Conservation (phyloP, 176 grass and related monocot species). For the Eragrostis nindensis region DNA sequence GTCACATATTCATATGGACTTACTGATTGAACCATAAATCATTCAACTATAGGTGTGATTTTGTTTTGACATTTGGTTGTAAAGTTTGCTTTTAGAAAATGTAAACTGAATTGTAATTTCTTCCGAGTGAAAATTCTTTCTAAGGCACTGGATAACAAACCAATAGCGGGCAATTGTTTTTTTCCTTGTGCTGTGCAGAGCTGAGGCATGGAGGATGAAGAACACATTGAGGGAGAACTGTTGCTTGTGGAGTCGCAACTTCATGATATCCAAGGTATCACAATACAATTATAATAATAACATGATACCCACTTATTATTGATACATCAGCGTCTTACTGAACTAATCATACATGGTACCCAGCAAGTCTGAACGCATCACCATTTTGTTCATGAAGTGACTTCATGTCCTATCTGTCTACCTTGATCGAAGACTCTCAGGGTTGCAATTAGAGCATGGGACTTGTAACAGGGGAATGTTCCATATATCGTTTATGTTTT, state of each 20-base stretch:
- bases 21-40: no score
- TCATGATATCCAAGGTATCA: slow-evolving; percentile 83
- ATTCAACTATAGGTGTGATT: no score
- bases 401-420: not conserved
- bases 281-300: not conserved
- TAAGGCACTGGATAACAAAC: not conserved
- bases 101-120: not conserved
- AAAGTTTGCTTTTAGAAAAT: not conserved
- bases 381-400: slow-evolving; percentile 17
- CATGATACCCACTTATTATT: not conserved
- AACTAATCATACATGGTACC: not conserved
- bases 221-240: slow-evolving; percentile 59
- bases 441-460: not conserved
- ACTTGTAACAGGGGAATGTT: slow-evolving; percentile 15
- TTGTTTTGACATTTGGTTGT: not conserved
- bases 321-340: not conserved
- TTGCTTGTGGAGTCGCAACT: slow-evolving; percentile 76
- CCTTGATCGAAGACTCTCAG: not conserved
- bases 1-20: not conserved
- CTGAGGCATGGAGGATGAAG: slow-evolving; percentile 48
- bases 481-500: not conserved
- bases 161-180: not conserved
- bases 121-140: not conserved
- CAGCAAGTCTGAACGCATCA: not conserved
- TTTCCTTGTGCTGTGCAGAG: not conserved